Evolutionary conservation across 164 flowering plant species (phyloP).

Genomic region (Sextonia rubra): DNA sequence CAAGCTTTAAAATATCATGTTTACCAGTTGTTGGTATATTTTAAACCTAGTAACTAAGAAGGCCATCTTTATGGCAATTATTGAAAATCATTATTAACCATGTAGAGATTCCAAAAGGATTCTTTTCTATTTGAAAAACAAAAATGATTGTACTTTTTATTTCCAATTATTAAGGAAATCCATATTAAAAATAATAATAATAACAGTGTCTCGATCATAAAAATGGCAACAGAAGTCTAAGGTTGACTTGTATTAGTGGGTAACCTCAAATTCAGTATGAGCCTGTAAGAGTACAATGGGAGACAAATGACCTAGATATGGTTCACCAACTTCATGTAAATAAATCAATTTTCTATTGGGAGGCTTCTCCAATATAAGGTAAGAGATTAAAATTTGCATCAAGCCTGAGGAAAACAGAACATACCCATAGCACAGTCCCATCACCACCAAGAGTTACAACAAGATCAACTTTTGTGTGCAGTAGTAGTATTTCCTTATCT

Average conservation of each 20-base stretch:
- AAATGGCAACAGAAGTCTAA: neutral
- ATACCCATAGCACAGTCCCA: slow-evolving; percentile 99
- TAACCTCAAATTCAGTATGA: neutral
- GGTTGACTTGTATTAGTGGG: neutral
- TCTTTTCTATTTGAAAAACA: no score
- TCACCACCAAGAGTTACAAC: slow-evolving; percentile 97
- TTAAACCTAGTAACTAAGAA: no score
- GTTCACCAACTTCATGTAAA: neutral
- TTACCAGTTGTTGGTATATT: no score
- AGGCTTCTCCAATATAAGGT: neutral
- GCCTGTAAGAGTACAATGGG: neutral
- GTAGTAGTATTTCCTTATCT: slow-evolving; percentile 60
- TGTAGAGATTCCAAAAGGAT: no score
- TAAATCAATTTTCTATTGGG: neutral
- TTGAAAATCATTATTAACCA: no score
- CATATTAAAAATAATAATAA: no score
- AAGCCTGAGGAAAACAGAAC: slow-evolving; percentile 17
- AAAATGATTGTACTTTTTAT: no score
- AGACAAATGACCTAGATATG: neutral
- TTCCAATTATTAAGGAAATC: neutral
- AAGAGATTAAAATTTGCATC: neutral
- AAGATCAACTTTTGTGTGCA: slow-evolving; percentile 90
- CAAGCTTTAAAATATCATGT: no score
- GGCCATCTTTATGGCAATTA: no score
- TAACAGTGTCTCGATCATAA: neutral